These are phyloP conservation scores for Dipteronia dyeriana DNA, from an alignment of 345 rosid species.

Conservation along the genomic window DNA sequence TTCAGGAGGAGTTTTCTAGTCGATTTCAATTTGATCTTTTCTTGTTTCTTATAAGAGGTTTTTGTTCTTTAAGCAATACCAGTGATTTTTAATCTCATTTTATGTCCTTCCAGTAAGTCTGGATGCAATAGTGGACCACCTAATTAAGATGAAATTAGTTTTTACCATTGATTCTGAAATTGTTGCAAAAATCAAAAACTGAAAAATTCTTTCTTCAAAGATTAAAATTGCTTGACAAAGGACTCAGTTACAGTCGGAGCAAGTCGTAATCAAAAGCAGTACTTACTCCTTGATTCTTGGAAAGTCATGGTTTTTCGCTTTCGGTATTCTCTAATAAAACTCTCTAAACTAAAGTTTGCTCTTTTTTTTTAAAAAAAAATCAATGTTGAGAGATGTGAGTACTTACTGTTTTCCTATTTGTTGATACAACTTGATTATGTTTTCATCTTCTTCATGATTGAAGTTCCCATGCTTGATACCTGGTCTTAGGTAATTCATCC, in stretches of 20 bases:
- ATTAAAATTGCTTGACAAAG: too few relatives aligned
- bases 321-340: too few relatives aligned
- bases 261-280: too few relatives aligned
- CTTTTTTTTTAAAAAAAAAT: too few relatives aligned
- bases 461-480: slow-evolving; percentile 57
- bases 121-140: slow-evolving; percentile 62
- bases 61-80: neutral
- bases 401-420: slow-evolving; percentile 51
- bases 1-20: neutral
- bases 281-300: too few relatives aligned
- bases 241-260: too few relatives aligned
- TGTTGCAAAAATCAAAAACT: too few relatives aligned
- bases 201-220: too few relatives aligned
- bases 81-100: slow-evolving; percentile 44
- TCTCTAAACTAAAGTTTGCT: too few relatives aligned
- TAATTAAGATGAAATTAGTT: neutral
- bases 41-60: neutral
- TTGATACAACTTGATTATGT: slow-evolving; percentile 41
- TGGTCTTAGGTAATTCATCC: slow-evolving; percentile 64
- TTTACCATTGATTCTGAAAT: too few relatives aligned
- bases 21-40: neutral
- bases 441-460: slow-evolving; percentile 49
- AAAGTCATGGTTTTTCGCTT: too few relatives aligned
- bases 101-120: slow-evolving; percentile 52
- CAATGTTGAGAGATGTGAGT: too few relatives aligned